Percentiles rank a stretch among this genome's conserved stretches.
Evolutionary conservation across 306 rosid species (phyloP).

Genomic region (Spatholobus suberectus): DNA sequence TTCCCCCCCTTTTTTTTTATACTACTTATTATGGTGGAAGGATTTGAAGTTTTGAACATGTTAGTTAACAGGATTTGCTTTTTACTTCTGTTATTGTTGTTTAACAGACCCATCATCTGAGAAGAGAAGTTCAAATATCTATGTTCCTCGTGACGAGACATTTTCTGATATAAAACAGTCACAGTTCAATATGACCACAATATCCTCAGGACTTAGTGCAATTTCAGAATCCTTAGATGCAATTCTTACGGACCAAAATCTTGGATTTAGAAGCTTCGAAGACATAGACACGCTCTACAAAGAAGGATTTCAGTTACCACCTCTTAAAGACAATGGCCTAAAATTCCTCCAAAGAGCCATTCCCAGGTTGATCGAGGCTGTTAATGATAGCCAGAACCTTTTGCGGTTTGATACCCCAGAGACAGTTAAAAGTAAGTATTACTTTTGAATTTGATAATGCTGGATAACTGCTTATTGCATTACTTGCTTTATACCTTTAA

Average conservation of each 20-base stretch:
- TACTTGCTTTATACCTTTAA: background rate
- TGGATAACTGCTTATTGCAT: background rate
- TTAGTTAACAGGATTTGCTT: background rate
- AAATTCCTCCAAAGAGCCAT: conserved; percentile 35
- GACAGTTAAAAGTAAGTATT: conserved; percentile 45
- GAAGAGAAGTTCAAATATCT: conserved; percentile 28
- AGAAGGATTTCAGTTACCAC: conserved; percentile 49
- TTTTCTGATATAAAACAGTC: conserved; percentile 52
- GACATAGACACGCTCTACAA: conserved; percentile 59
- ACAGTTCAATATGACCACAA: conserved; percentile 40
- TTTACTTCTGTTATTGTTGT: background rate
- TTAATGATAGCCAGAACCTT: conserved; percentile 34
- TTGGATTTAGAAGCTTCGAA: conserved; percentile 51
- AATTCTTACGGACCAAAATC: conserved; percentile 27
- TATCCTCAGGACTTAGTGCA: conserved; percentile 46
- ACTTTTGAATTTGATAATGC: background rate
- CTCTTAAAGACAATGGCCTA: background rate
- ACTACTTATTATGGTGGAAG: background rate
- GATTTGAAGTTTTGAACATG: background rate
- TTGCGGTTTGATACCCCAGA: conserved; percentile 61
- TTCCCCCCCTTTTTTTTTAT: background rate
- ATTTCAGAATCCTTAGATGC: conserved; percentile 44
- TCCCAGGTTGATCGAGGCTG: conserved; percentile 46
- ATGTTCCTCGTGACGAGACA: conserved; percentile 67
- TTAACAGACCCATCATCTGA: conserved; percentile 57